These are phyloP conservation scores for Spergularia bocconei DNA, from an alignment of 148 eudicot species.

Conservation along the genomic window DNA sequence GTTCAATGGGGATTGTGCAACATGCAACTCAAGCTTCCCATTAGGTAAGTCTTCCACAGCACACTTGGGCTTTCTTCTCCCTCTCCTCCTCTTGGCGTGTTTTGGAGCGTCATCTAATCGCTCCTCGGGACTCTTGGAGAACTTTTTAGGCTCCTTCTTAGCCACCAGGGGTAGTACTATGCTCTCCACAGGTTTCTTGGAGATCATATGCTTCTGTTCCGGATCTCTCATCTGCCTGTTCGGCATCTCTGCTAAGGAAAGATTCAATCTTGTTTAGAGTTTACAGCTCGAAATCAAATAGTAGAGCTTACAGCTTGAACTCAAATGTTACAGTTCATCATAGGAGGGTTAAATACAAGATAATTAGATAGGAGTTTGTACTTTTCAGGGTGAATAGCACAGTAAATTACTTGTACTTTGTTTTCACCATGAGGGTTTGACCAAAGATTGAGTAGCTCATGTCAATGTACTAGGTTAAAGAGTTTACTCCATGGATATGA, in stretches of 20 bases:
- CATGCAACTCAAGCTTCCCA: conserved; percentile 32
- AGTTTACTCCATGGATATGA: conserved; percentile 6
- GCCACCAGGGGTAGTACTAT: conserved; percentile 30
- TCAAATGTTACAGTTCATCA: no score
- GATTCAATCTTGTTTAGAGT: neutral
- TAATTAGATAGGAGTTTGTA: neutral
- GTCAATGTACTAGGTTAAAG: no score
- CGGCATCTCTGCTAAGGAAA: conserved; percentile 40
- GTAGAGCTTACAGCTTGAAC: neutral
- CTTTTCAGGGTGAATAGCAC: conserved; percentile 15
- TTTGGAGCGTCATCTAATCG: conserved; percentile 38
- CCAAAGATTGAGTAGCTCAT: neutral
- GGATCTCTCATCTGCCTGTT: conserved; percentile 48
- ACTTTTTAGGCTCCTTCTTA: conserved; percentile 29
- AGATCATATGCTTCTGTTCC: conserved; percentile 47
- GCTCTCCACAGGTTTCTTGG: conserved; percentile 54
- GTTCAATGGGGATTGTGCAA: conserved; percentile 30
- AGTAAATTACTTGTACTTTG: conserved; percentile 5
- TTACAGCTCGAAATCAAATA: neutral
- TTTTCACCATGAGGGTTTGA: neutral
- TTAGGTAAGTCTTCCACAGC: conserved; percentile 28
- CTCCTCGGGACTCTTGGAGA: conserved; percentile 24
- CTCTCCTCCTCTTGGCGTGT: conserved; percentile 41
- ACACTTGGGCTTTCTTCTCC: conserved; percentile 50
- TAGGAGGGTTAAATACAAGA: no score